phyloP scores from a whole-genome alignment of 495 filamentous ascomycete species.

The Aspergillus saccharolyticus region DNA sequence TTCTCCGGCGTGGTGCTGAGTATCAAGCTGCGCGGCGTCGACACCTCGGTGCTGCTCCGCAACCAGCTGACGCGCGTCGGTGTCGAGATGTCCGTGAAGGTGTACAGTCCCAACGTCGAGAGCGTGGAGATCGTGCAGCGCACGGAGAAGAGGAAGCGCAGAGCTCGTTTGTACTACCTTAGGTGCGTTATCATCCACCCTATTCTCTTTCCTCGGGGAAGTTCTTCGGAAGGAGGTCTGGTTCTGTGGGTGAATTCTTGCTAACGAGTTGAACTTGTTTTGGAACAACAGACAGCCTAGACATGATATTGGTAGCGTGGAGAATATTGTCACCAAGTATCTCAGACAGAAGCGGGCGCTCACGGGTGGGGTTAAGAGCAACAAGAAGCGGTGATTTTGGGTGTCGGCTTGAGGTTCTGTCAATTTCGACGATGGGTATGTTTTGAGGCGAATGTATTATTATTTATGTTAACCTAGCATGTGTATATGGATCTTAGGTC shows the following conservation, averaged over 20 bases:
- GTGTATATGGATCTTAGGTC: slow-evolving; percentile 25
- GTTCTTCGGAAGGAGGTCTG: background rate
- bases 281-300: slow-evolving; percentile 45
- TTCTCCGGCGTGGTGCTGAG: slow-evolving; percentile 83
- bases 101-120: slow-evolving; percentile 81
- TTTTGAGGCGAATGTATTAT: slow-evolving; percentile 31
- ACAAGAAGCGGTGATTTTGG: slow-evolving; percentile 21
- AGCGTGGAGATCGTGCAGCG: slow-evolving; percentile 93
- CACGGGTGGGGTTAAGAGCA: slow-evolving; percentile 24
- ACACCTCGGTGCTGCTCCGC: slow-evolving; percentile 78
- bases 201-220: slow-evolving; percentile 17
- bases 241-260: background rate
- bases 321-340: slow-evolving; percentile 67
- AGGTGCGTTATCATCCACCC: slow-evolving; percentile 61
- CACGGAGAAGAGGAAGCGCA: slow-evolving; percentile 72
- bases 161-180: slow-evolving; percentile 89
- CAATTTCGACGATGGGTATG: too few species aligned
- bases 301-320: slow-evolving; percentile 66
- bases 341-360: slow-evolving; percentile 54
- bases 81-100: slow-evolving; percentile 98
- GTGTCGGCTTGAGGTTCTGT: slow-evolving; percentile 21
- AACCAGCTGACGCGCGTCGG: slow-evolving; percentile 76
- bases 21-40: slow-evolving; percentile 77
- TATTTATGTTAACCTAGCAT: slow-evolving; percentile 28
- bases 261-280: slow-evolving; percentile 5